phyloP scores from a whole-genome alignment of 139 green algal genomes.

The Chlamydomonas applanata region DNA sequence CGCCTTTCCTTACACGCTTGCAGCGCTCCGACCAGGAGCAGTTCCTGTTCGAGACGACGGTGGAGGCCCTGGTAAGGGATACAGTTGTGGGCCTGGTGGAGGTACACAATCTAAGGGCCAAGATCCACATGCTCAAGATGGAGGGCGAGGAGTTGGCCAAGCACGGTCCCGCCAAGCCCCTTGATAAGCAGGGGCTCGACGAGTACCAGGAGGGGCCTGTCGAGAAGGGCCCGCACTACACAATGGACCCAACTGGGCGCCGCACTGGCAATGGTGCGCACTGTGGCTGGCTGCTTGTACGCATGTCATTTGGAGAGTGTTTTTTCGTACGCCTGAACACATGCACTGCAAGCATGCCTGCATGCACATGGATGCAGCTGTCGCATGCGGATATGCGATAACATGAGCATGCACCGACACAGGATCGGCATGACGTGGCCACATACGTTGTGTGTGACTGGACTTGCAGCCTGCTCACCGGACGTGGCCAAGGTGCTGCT shows the following conservation, averaged over 20 bases:
- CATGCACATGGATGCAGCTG: too few relatives aligned
- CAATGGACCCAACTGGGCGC: constrained; percentile 70
- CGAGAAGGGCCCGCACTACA: constrained; percentile 63
- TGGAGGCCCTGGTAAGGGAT: constrained; percentile 48
- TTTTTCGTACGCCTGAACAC: background rate
- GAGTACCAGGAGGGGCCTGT: constrained; percentile 56
- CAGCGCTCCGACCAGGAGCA: constrained; percentile 74
- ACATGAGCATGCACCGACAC: too few relatives aligned
- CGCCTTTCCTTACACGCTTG: background rate
- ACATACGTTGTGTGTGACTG: background rate
- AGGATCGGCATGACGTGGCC: background rate
- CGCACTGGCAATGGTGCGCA: constrained; percentile 68
- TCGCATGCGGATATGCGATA: too few relatives aligned
- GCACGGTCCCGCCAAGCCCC: constrained; percentile 69
- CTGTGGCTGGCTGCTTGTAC: background rate
- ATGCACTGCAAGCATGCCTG: background rate
- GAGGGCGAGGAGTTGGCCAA: constrained; percentile 80
- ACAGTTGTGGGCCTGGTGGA: constrained; percentile 43
- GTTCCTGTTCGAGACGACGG: constrained; percentile 74
- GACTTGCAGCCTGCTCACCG: constrained; percentile 53
- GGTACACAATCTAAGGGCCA: constrained; percentile 73
- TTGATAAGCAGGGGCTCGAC: constrained; percentile 80
- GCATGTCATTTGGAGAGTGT: background rate
- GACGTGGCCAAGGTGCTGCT: constrained; percentile 58
- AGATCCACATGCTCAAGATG: constrained; percentile 67